phyloP scores from a whole-genome alignment of 495 filamentous ascomycete species.

The Rostrohypoxylon terebratum region DNA sequence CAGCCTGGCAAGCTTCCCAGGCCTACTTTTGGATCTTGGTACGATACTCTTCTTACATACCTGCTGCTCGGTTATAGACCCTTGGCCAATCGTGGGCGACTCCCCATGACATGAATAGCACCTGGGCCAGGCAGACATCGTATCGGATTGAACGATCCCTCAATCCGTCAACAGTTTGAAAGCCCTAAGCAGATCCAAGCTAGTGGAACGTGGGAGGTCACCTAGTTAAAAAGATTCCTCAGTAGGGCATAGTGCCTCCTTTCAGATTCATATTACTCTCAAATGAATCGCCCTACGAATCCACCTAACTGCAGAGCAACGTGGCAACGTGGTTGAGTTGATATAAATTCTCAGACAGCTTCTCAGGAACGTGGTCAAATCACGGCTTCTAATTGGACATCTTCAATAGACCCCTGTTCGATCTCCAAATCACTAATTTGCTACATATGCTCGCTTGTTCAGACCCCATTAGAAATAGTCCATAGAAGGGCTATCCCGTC shows the following conservation, averaged over 20 bases:
- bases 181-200: not conserved
- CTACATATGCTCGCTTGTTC: slow-evolving; percentile 22
- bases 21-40: not conserved
- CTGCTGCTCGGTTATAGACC: not conserved
- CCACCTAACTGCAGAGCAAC: slow-evolving; percentile 6
- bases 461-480: slow-evolving; percentile 24
- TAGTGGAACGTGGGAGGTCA: slow-evolving; percentile 12
- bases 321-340: slow-evolving; percentile 18
- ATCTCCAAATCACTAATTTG: slow-evolving; percentile 33
- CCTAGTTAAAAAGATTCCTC: slow-evolving; percentile 3
- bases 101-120: not conserved
- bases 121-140: not conserved
- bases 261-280: not conserved
- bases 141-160: not conserved
- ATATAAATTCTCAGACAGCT: slow-evolving; percentile 23
- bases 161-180: not conserved
- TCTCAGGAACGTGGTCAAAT: slow-evolving; percentile 31
- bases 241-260: slow-evolving; percentile 3
- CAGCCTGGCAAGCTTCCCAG: not conserved
- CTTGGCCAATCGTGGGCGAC: not conserved
- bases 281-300: slow-evolving; percentile 11
- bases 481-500: slow-evolving; percentile 21
- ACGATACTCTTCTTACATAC: not conserved
- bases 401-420: slow-evolving; percentile 24
- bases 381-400: slow-evolving; percentile 29